Evolutionary conservation across 164 flowering plant genomes (phyloP).

Genomic region (Sextonia rubra): DNA sequence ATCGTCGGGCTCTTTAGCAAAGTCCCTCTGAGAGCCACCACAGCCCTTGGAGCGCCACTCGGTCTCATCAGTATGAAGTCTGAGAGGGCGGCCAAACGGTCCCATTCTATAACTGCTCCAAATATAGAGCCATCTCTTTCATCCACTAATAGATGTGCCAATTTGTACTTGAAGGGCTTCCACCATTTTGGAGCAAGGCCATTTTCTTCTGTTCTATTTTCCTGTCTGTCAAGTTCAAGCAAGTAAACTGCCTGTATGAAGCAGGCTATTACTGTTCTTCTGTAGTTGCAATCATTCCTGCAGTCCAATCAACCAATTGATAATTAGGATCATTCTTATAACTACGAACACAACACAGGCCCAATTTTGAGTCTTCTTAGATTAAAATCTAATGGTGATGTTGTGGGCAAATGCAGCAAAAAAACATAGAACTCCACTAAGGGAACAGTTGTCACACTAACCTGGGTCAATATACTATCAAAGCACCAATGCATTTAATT

Average conservation of each 20-base stretch:
- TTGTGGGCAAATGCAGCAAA: no score
- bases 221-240: slow-evolving; percentile 92
- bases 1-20: slow-evolving; percentile 74
- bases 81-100: slow-evolving; percentile 66
- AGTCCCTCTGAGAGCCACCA: slow-evolving; percentile 84
- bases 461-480: not conserved
- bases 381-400: no score
- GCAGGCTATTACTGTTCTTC: slow-evolving; percentile 84
- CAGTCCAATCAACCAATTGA: not conserved
- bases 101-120: slow-evolving; percentile 95
- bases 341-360: not conserved
- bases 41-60: slow-evolving; percentile 87
- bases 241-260: slow-evolving; percentile 90
- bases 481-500: not conserved
- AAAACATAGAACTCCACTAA: not conserved
- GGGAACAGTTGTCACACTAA: not conserved
- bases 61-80: slow-evolving; percentile 79
- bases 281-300: slow-evolving; percentile 88
- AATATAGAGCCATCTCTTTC: slow-evolving; percentile 86
- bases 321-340: not conserved
- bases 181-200: slow-evolving; percentile 97
- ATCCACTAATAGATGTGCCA: slow-evolving; percentile 52
- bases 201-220: slow-evolving; percentile 49
- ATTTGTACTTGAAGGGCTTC: slow-evolving; percentile 86
- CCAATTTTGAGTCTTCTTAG: not conserved